Evolutionary conservation across 331 rosid species (phyloP).

Genomic region (Malus hybrid): DNA sequence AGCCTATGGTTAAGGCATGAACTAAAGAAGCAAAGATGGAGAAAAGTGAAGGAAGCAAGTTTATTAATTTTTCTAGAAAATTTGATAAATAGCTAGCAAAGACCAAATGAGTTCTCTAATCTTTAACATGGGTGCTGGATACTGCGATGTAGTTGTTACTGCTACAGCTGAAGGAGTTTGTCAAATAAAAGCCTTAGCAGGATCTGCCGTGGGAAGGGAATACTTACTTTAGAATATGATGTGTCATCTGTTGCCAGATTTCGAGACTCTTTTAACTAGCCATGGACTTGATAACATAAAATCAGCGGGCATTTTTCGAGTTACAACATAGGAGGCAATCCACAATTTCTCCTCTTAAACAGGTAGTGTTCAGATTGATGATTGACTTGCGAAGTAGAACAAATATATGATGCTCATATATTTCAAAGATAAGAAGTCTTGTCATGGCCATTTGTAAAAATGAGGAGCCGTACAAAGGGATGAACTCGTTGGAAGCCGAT

Average conservation of each 20-base stretch:
- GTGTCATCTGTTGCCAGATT: conserved; percentile 52
- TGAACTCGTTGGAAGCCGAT: conserved; percentile 72
- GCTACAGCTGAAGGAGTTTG: conserved; percentile 77
- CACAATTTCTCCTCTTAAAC: conserved; percentile 50
- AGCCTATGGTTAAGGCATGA: too few relatives aligned
- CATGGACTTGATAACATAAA: conserved; percentile 47
- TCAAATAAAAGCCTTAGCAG: conserved; percentile 75
- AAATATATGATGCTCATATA: conserved; percentile 53
- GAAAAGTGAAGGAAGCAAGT: too few relatives aligned
- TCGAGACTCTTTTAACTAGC: conserved; percentile 32
- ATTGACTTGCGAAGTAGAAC: conserved; percentile 55
- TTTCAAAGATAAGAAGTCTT: conserved; percentile 57
- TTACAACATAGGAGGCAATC: conserved; percentile 64
- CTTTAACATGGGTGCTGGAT: conserved; percentile 91
- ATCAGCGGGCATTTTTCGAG: conserved; percentile 58
- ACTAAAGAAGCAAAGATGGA: too few relatives aligned
- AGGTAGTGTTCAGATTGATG: conserved; percentile 33
- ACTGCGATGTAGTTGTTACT: conserved; percentile 69
- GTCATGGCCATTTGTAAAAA: conserved; percentile 32
- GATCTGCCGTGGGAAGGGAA: conserved; percentile 77
- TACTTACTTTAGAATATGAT: conserved; percentile 86
- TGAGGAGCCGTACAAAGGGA: conserved; percentile 42
- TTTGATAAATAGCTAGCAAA: conserved; percentile 7
- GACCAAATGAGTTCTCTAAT: conserved; percentile 59
- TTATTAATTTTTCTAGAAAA: too few relatives aligned